Evolutionary conservation across 2,329 filamentous ascomycete genomes (phyloP).

Genomic region (Colletotrichum liriopes): DNA sequence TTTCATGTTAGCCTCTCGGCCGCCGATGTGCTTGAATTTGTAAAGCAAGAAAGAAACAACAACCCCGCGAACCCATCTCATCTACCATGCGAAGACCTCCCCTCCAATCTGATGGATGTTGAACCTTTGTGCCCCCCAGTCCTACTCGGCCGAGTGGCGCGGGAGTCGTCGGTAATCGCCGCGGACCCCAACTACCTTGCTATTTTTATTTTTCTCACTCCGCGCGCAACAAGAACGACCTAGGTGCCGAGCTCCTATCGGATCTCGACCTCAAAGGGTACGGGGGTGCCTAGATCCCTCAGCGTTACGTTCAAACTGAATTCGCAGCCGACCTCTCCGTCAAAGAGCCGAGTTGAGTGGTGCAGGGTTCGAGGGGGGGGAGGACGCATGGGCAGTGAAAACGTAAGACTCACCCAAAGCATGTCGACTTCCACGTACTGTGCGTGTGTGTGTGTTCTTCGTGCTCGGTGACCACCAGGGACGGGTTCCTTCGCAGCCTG

Average conservation of each 20-base stretch:
- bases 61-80: background rate
- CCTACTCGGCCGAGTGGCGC: constrained; percentile 12
- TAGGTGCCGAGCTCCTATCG: background rate
- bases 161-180: too few species aligned
- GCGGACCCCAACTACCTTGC: background rate
- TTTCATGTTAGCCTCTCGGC: constrained; percentile 5
- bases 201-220: too few species aligned
- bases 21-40: background rate
- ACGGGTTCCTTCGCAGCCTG: background rate
- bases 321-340: too few species aligned
- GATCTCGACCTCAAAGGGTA: background rate
- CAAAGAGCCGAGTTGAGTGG: too few species aligned
- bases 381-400: too few species aligned
- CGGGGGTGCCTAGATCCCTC: too few species aligned
- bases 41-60: background rate
- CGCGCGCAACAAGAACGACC: background rate
- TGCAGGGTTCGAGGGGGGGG: too few species aligned
- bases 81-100: background rate
- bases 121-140: background rate
- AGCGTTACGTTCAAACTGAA: too few species aligned
- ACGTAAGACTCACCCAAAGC: too few species aligned
- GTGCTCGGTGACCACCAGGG: background rate
- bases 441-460: too few species aligned
- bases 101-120: background rate
- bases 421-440: too few species aligned